Evolutionary conservation across 192 early-diverging fungal species (phyloP), one percentile per base, ranked within the genome.

Genomic region (Nowakowskiella sp.): DNA sequence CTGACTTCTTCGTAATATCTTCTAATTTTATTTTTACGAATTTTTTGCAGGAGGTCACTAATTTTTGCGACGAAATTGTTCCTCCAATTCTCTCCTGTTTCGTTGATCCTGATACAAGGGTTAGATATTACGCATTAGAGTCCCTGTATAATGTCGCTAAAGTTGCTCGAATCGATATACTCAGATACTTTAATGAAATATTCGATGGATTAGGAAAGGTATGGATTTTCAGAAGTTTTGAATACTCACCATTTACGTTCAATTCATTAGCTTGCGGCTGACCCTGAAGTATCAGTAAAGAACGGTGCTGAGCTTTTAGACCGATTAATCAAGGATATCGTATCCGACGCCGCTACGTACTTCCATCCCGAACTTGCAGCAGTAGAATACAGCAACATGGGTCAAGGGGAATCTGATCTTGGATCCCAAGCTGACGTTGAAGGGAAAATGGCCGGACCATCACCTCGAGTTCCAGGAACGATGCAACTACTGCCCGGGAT

Each of bases 101-200:
- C 51, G 65, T 74, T 3, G 92, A 99, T 62, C 89, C 84, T 48
- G 97, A 99, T 63, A 82, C 83, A 25, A 76, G 88, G 9, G 92
- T 97, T 36, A 78, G 94, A 26, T 99, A 97, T 74, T 99, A 95
- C 81, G 94, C 97, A 1, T 97, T 92, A 56, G 97, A 99, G 68
- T 84, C 82, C 50, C 86, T 97, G 81, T 99, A 99, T 59, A 99
- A 99, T 64, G 92, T 99, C 45, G 85, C 86, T 21, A 99, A 99
- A 48, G 97, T 96, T 2, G 91, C 93, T 23, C 74, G 87, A 31
- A 86, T 86, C 2, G 81, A 87, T 47, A 85, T 95, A 8, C 65
- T 99, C 43, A 66, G 82, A 24, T 95, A 84, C 64, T 99, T 99
- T 42, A 97, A 97, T 57, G 90, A 92, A 31, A 83, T 99, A 3